Conservation (phyloP, 768 basidiomycete genomes). For the Pleurotus giganteus region DNA sequence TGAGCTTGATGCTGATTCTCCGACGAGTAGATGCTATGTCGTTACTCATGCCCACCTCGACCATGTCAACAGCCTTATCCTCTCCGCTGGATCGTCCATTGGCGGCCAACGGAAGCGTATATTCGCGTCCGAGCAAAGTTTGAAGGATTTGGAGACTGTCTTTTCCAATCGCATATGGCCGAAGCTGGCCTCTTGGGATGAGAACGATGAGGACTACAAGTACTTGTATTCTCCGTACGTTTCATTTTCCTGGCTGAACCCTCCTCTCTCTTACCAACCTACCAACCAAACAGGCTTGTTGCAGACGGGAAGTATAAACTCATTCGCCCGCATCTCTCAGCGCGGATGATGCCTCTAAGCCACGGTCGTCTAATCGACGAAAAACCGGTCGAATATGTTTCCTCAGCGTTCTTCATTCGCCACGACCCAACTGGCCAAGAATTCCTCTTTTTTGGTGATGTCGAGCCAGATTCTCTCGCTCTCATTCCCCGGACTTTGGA, state of each 20-base stretch:
- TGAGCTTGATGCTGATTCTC: conserved; percentile 3
- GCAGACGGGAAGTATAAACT: conserved; percentile 50
- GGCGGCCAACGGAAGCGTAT: conserved; percentile 61
- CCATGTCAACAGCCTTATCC: conserved; percentile 78
- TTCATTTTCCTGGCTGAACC: conserved; percentile 7
- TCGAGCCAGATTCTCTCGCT: conserved; percentile 81
- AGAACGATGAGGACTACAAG: conserved; percentile 55
- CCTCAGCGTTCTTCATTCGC: conserved; percentile 83
- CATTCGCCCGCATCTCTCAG: conserved; percentile 56
- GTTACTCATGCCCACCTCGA: conserved; percentile 91
- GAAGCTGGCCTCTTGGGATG: conserved; percentile 73
- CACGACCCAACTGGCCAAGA: conserved; percentile 61
- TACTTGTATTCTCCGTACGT: conserved; percentile 67
- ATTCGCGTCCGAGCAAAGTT: conserved; percentile 55
- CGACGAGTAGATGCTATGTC: conserved; percentile 66
- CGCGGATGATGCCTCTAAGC: conserved; percentile 64
- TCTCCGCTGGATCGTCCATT: conserved; percentile 75
- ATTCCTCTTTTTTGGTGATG: conserved; percentile 93
- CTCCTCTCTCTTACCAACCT: conserved; percentile 12
- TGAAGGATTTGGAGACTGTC: conserved; percentile 66
- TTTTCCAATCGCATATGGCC: conserved; percentile 88
- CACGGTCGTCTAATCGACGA: conserved; percentile 56
- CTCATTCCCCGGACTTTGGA: conserved; percentile 53
- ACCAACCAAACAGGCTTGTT: conserved; percentile 38
- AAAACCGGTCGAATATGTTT: conserved; percentile 58